These are phyloP conservation scores for Botryotinia calthae DNA, from an alignment of 2,329 filamentous ascomycete genomes.

Conservation along the genomic window DNA sequence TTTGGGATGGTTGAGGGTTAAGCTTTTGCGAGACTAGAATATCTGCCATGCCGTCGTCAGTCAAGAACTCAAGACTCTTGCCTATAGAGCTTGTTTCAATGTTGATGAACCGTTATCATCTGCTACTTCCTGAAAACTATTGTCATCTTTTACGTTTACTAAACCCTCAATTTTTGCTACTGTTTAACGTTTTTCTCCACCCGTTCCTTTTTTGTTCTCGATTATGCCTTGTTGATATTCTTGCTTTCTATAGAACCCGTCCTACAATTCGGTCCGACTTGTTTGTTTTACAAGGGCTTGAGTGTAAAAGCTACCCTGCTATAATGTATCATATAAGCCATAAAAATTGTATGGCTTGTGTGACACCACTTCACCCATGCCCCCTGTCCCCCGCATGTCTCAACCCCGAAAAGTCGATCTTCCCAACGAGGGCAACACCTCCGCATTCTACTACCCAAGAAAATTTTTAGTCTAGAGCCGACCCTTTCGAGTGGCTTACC, in stretches of 20 bases:
- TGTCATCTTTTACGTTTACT: background rate
- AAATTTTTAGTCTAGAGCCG: background rate
- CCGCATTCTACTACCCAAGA: background rate
- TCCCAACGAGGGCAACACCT: conserved; percentile 18
- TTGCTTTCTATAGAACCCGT: background rate
- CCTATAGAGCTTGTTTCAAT: background rate
- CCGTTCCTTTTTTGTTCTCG: too few relatives aligned
- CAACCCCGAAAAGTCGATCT: conserved; percentile 17
- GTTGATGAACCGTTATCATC: background rate
- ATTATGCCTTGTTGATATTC: background rate
- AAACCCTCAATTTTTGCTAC: too few relatives aligned
- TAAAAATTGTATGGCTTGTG: background rate
- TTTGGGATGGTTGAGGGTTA: background rate
- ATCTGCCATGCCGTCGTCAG: background rate
- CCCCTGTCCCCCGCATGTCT: conserved; percentile 20
- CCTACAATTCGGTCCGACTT: conserved; percentile 21
- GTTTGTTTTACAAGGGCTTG: conserved; percentile 12
- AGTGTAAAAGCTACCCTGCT: conserved; percentile 8
- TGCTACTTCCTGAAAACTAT: background rate
- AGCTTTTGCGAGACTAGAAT: background rate
- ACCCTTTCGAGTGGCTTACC: background rate
- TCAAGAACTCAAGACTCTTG: background rate
- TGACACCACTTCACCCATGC: conserved; percentile 16
- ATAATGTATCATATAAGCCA: background rate
- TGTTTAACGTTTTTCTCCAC: background rate